phyloP scores from a whole-genome alignment of 2,329 filamentous ascomycete species.

The Botryotinia convoluta region DNA sequence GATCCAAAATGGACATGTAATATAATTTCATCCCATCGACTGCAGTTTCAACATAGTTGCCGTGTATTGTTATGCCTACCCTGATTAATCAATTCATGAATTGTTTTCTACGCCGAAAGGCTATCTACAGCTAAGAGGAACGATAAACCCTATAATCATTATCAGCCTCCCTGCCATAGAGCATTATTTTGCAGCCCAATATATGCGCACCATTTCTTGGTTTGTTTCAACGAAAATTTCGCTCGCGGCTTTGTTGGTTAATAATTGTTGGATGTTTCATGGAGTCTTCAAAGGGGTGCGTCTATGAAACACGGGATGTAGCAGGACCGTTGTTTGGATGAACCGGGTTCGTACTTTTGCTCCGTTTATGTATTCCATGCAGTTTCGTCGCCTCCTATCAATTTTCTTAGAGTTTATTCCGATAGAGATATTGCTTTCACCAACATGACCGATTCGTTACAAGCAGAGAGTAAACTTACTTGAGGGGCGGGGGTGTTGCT shows the following conservation, averaged over 20 bases:
- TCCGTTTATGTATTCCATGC: not conserved
- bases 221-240: not conserved
- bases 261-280: constrained; percentile 16
- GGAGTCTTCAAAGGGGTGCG: not conserved
- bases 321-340: constrained; percentile 16
- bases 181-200: not conserved
- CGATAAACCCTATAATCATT: not conserved
- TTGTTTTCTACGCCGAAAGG: not conserved
- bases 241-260: not conserved
- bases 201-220: not conserved
- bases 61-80: not conserved
- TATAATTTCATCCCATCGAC: not conserved
- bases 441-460: not conserved
- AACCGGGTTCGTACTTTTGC: constrained; percentile 6
- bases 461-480: not conserved
- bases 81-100: not conserved
- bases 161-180: not conserved
- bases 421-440: not conserved
- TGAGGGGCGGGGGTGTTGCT: not conserved
- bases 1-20: not conserved
- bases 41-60: not conserved
- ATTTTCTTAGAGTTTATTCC: not conserved
- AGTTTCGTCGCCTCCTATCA: not conserved
- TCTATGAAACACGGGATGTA: constrained; percentile 12
- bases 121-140: not conserved